phyloP scores from a whole-genome alignment of 2,329 filamentous ascomycete genomes.

The Verticillium longisporum region DNA sequence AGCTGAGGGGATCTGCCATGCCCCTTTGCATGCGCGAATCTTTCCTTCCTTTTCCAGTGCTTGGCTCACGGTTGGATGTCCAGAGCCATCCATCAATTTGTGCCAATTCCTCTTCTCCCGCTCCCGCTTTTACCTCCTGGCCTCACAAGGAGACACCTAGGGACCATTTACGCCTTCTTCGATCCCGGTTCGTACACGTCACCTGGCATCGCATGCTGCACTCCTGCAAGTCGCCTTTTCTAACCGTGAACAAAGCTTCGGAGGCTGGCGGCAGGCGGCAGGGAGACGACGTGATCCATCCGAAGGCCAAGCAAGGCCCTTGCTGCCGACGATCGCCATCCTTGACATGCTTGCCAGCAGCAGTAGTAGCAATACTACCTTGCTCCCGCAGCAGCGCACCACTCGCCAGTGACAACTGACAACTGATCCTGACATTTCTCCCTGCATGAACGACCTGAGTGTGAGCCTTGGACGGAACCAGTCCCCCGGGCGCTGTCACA shows the following conservation, averaged over 20 bases:
- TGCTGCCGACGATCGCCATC: not conserved
- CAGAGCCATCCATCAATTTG: not conserved
- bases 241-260: not conserved
- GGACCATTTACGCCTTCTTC: not conserved
- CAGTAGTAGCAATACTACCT: not conserved
- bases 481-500: not conserved
- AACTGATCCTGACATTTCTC: not conserved
- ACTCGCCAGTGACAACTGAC: not conserved
- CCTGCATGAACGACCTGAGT: not conserved
- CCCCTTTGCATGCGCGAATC: not conserved
- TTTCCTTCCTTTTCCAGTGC: not conserved
- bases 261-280: not conserved
- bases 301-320: too few relatives aligned
- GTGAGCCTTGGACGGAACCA: not conserved
- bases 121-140: not conserved
- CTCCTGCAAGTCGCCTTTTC: not conserved
- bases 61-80: not conserved
- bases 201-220: not conserved
- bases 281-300: not conserved
- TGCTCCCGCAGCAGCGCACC: not conserved
- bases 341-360: not conserved
- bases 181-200: not conserved
- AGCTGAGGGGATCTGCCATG: too few relatives aligned
- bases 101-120: not conserved
- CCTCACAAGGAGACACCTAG: not conserved